Base-by-base conservation (phyloP, 2,329 filamentous ascomycete genomes). In the Beauveria brongniartii region DNA sequence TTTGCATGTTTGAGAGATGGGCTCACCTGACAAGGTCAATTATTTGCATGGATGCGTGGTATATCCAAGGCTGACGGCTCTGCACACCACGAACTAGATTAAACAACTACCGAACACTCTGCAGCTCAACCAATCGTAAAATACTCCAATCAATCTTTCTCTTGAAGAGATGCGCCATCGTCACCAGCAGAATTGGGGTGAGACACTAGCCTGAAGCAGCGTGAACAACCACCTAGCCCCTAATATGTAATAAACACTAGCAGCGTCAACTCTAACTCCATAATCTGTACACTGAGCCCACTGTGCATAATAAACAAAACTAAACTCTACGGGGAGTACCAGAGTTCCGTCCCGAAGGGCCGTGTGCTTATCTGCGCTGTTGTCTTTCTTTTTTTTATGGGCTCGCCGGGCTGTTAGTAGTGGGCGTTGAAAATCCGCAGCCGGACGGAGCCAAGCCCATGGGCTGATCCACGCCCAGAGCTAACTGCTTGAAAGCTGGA, bases 131-230 rank as follows among this genome's bases (percentile, higher is more conserved):
- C 34, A 37, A 37, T 16, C 1, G 34, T 37, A 6, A 10, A 5
- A 12, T 16, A 37, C 34, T 37, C 34, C 12, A 37, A 14, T 37
- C 16, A 37, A 12, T 37, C 5, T 16, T 54, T 22, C 18, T 28
- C 16, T 18, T 9, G 16, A 8, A 22, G 22, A 40, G 20, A 37
- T 56, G 18, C 12, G 43, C 26, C n/a, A 48, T 48, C 54, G 6
- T 26, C 30, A 48, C 3, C 40, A 22, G 26, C 24, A 57, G 26
- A 28, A 50, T 58, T 50, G 22, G 28, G 5, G 5, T 26, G 55
- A 57, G 55, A 59, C 47, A 59, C 55, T 51, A 59, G 30, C 47
- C 55, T 1, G 46, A 59, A 59, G 46, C 55, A 59, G 55, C 47
- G 34, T 37, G 14, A 26, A 14, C 41, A 37, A 43, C 34, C 46